Evolutionary conservation across 2,329 filamentous ascomycete genomes (phyloP).

Genomic region (Xylariaceae sp.): DNA sequence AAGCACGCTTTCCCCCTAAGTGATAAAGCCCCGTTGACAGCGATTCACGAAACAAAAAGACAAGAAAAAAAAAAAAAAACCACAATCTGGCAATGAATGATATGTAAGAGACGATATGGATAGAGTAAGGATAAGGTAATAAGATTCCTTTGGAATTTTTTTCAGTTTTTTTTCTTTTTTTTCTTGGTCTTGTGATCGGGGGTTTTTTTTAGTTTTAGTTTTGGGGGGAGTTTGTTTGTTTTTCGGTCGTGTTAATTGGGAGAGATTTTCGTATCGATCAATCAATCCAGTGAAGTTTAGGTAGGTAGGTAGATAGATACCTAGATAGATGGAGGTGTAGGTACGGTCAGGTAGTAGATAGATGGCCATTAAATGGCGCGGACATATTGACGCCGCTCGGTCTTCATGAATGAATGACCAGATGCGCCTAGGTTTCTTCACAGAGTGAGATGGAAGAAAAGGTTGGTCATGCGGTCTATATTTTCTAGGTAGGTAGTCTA

Average conservation of each 20-base stretch:
- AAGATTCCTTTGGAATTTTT: not conserved
- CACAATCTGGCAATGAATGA: too few relatives aligned
- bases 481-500: too few relatives aligned
- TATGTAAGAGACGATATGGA: not conserved
- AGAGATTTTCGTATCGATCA: too few relatives aligned
- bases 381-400: not conserved
- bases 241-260: too few relatives aligned
- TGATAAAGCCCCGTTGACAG: slow-evolving; percentile 10
- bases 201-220: too few relatives aligned
- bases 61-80: too few relatives aligned
- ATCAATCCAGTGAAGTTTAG: too few relatives aligned
- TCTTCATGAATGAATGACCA: not conserved
- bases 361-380: not conserved
- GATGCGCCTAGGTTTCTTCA: not conserved
- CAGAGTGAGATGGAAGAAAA: not conserved
- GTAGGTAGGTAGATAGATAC: too few relatives aligned
- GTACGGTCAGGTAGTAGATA: too few relatives aligned
- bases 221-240: too few relatives aligned
- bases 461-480: not conserved
- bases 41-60: not conserved
- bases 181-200: not conserved
- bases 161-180: too few relatives aligned
- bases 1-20: slow-evolving; percentile 17
- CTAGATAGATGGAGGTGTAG: too few relatives aligned
- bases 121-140: not conserved